phyloP scores from a whole-genome alignment of 371 early-diverging fungal genomes.

The Mortierella sp. region DNA sequence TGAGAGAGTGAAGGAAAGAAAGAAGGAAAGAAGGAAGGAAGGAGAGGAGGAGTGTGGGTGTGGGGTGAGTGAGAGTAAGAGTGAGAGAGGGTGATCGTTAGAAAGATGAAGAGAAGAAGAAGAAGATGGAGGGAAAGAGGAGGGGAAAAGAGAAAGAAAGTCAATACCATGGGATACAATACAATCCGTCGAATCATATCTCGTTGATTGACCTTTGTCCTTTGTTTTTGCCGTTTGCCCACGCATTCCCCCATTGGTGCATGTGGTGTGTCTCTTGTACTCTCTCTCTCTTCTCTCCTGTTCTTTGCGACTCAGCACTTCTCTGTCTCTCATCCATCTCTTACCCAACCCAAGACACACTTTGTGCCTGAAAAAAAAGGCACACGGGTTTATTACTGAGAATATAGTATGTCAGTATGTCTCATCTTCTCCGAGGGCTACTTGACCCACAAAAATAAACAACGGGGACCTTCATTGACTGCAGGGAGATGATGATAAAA shows the following conservation, averaged over 20 bases:
- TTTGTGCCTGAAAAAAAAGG: not conserved
- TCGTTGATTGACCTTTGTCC: too few species aligned
- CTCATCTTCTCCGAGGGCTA: not conserved
- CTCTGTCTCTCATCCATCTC: conserved; percentile 1
- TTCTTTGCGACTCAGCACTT: too few species aligned
- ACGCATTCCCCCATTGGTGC: too few species aligned
- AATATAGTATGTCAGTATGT: not conserved
- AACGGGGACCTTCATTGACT: not conserved
- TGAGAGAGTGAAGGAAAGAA: not conserved
- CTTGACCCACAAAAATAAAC: not conserved
- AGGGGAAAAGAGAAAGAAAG: not conserved
- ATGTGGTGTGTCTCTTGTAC: too few species aligned
- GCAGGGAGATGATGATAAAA: not conserved
- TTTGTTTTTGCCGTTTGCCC: too few species aligned
- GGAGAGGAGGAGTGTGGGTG: not conserved
- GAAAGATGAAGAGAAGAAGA: not conserved
- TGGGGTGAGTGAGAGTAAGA: not conserved
- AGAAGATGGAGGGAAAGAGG: not conserved
- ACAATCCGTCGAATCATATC: not conserved
- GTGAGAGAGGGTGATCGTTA: not conserved
- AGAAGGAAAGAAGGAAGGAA: too few species aligned
- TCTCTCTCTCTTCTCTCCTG: too few species aligned
- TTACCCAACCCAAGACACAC: not conserved
- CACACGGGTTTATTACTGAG: not conserved
- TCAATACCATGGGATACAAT: not conserved